Base-by-base conservation (phyloP, 129 eudicot species). In the Lonicera japonica region DNA sequence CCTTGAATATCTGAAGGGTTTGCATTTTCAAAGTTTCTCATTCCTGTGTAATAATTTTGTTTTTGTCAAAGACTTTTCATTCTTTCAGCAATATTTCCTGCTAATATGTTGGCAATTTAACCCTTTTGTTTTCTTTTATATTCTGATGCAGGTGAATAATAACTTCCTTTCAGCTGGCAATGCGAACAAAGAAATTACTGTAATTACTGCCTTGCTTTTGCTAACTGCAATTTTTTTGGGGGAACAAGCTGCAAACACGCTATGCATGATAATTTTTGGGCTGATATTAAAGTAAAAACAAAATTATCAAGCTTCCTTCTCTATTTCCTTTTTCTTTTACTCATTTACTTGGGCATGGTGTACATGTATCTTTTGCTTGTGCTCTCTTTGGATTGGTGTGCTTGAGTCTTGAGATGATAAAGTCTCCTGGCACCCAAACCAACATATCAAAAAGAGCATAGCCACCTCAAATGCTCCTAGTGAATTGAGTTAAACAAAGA, bases 121-220 rank as follows among this genome's bases (percentile, higher is more conserved):
- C 55, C 55, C 2, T n/a, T 39, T 8, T 61, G 13, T 66, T 39
- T 66, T 29, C 71, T 41, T 29, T 6, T 55, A 20, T 69, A 54
- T 59, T 63, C 24, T 54, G 25, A 4, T 72, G 61, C 96, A 92
- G 96, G 94, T 92, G 68, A 92, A 92, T 76, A 92, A 92, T 66
- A 92, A 92, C 84, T 85, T 92, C 62, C 95, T 92, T 72, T 78
- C 95, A 17, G 91, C 74, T 59, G 98, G 98, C 52, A 92, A 84
- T 70, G 91, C 88, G 47, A 83, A 88, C 75, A 87, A 75, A 72
- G 96, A 92, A 83, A 80, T 88, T 22, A 82, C 74, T 83, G 98
- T 86, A 79, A 82, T 47, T 60, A 40, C 25, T 22, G 21, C 61
- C 56, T 40, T 18, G 41, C 69, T 45, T 63, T 61, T 45, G 36